phyloP scores from a whole-genome alignment of 2,329 filamentous ascomycete genomes.

The Pyrenochaeta sp. region DNA sequence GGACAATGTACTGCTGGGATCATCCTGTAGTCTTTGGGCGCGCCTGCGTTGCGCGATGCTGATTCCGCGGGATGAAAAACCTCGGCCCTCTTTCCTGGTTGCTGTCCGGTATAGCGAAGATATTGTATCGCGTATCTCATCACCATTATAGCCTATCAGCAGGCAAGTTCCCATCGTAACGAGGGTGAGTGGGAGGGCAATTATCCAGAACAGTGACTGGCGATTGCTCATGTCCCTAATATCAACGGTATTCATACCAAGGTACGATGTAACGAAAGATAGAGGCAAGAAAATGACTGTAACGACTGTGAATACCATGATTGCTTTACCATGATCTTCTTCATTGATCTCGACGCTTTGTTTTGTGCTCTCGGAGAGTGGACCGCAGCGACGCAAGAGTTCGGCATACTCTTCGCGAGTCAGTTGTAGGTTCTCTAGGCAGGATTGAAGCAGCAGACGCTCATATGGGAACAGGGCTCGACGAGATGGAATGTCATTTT shows the following conservation, averaged over 20 bases:
- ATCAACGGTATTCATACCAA: conserved; percentile 54
- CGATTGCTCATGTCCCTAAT: conserved; percentile 51
- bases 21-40: conserved; percentile 7
- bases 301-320: conserved; percentile 55
- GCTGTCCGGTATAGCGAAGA: conserved; percentile 18
- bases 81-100: conserved; percentile 28
- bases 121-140: conserved; percentile 28
- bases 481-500: conserved; percentile 25
- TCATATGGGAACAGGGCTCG: conserved; percentile 34
- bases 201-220: conserved; percentile 53
- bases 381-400: conserved; percentile 33
- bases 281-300: conserved; percentile 56
- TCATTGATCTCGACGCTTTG: conserved; percentile 47
- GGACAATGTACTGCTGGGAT: conserved; percentile 13
- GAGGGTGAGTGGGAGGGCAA: conserved; percentile 39
- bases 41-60: conserved; percentile 37
- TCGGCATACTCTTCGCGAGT: conserved; percentile 34
- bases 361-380: conserved; percentile 43
- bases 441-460: conserved; percentile 28
- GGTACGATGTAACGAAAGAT: conserved; percentile 54
- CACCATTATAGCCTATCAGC: conserved; percentile 41
- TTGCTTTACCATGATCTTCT: conserved; percentile 53
- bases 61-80: conserved; percentile 24
- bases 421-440: conserved; percentile 30
- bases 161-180: conserved; percentile 34